These are phyloP conservation scores for Aspergillus wentii DNA, from an alignment of 495 filamentous ascomycete species.

Conservation along the genomic window DNA sequence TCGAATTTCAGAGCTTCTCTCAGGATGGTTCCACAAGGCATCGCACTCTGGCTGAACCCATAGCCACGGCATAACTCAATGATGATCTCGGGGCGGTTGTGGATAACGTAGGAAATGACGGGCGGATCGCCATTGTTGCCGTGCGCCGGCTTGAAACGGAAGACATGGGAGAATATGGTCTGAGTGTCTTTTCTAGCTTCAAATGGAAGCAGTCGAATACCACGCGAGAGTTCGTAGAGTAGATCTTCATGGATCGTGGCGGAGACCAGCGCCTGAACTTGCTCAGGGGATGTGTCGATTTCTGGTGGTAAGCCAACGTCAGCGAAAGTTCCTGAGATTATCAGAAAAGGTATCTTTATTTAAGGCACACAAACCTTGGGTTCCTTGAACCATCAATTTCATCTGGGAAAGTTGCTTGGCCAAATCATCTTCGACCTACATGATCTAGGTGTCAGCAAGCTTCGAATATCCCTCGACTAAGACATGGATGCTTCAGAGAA, in stretches of 20 bases:
- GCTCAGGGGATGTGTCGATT: slow-evolving; percentile 76
- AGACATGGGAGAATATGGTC: slow-evolving; percentile 81
- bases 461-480: neutral
- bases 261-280: slow-evolving; percentile 73
- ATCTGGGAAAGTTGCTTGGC: slow-evolving; percentile 74
- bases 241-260: slow-evolving; percentile 84
- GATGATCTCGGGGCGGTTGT: slow-evolving; percentile 79
- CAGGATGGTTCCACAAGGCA: slow-evolving; percentile 85
- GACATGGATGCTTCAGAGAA: slow-evolving; percentile 26
- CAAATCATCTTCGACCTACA: slow-evolving; percentile 67
- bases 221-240: slow-evolving; percentile 71
- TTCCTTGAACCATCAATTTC: slow-evolving; percentile 80
- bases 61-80: slow-evolving; percentile 88
- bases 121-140: slow-evolving; percentile 59
- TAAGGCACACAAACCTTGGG: slow-evolving; percentile 63
- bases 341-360: no score
- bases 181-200: slow-evolving; percentile 89
- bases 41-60: slow-evolving; percentile 82
- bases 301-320: slow-evolving; percentile 46
- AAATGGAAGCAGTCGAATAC: slow-evolving; percentile 82
- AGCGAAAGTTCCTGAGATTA: no score
- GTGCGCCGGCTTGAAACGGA: slow-evolving; percentile 68
- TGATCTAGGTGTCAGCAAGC: slow-evolving; percentile 11
- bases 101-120: slow-evolving; percentile 80
- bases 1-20: slow-evolving; percentile 91